A percentile compares a stretch with the other conserved stretches of the same genome.
Evolutionary conservation across 257 asterid species (phyloP).

Genomic region (Solanum etuberosum): DNA sequence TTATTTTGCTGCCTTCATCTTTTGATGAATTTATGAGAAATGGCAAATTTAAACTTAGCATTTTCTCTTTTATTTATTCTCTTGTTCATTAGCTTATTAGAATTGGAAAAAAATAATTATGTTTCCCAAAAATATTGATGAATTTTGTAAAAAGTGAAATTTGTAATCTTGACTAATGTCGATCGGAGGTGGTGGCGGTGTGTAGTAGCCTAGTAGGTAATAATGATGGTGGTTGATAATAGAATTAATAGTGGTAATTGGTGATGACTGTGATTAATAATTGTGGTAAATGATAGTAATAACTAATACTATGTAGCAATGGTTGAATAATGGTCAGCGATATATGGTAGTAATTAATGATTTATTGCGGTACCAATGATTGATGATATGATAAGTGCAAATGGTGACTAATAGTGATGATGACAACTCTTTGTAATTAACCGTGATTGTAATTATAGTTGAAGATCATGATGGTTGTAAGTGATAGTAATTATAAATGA

Average conservation of each 20-base stretch:
- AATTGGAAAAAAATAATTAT: neutral
- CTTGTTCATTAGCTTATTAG: neutral
- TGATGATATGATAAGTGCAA: neutral
- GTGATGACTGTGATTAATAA: neutral
- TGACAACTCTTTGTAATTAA: neutral
- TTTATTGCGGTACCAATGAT: neutral
- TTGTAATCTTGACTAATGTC: too few species aligned
- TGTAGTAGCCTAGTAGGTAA: neutral
- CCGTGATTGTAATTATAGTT: rapidly evolving
- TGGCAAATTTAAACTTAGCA: neutral
- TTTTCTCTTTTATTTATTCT: neutral
- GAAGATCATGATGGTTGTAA: neutral
- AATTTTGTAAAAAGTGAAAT: neutral
- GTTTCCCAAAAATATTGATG: neutral
- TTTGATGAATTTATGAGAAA: neutral
- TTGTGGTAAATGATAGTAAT: neutral
- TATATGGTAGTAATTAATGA: neutral
- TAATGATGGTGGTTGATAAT: neutral
- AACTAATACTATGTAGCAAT: neutral
- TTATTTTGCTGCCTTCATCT: neutral
- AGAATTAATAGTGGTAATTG: neutral
- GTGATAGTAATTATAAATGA: neutral
- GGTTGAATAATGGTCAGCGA: neutral
- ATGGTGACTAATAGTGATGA: neutral
- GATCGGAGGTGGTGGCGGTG: too few species aligned